phyloP scores from a whole-genome alignment of 23 red algal genomes.

The Gracilariopsis chorda region DNA sequence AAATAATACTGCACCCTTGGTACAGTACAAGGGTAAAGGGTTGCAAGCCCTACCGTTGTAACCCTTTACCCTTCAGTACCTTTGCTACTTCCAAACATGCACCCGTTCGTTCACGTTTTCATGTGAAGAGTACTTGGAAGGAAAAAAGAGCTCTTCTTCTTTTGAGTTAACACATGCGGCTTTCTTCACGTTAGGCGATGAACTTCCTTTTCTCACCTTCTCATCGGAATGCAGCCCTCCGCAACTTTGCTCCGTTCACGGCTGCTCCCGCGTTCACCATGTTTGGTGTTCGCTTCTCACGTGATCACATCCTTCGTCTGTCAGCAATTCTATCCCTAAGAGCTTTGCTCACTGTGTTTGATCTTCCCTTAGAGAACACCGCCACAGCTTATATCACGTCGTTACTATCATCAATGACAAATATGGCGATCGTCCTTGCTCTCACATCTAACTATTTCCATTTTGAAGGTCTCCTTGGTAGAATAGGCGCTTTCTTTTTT shows the following conservation, averaged over 20 bases:
- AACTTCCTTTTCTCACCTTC: conserved; percentile 6
- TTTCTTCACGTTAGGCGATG: too few relatives aligned
- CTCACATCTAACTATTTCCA: conserved; percentile 9
- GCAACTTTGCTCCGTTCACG: not conserved
- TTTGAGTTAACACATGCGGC: too few relatives aligned
- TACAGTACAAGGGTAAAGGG: too few relatives aligned
- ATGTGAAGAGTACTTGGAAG: too few relatives aligned
- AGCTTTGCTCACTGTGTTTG: not conserved
- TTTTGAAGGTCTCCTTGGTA: not conserved
- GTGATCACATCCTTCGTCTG: conserved; percentile 33
- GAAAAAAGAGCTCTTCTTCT: too few relatives aligned
- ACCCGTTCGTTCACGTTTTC: too few relatives aligned
- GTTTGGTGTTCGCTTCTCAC: conserved; percentile 13
- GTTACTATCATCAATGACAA: not conserved
- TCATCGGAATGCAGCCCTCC: not conserved
- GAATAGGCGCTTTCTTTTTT: not conserved
- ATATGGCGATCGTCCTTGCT: not conserved
- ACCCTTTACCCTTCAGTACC: too few relatives aligned
- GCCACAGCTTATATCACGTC: not conserved
- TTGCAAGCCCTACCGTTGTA: too few relatives aligned
- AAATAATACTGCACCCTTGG: too few relatives aligned
- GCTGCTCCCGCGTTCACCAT: conserved; percentile 17
- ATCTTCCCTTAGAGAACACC: not conserved
- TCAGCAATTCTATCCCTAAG: conserved; percentile 22
- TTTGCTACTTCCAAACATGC: too few relatives aligned